Conservation (phyloP, 2,329 filamentous ascomycete species). For the Arthrobotrys entomopaga region DNA sequence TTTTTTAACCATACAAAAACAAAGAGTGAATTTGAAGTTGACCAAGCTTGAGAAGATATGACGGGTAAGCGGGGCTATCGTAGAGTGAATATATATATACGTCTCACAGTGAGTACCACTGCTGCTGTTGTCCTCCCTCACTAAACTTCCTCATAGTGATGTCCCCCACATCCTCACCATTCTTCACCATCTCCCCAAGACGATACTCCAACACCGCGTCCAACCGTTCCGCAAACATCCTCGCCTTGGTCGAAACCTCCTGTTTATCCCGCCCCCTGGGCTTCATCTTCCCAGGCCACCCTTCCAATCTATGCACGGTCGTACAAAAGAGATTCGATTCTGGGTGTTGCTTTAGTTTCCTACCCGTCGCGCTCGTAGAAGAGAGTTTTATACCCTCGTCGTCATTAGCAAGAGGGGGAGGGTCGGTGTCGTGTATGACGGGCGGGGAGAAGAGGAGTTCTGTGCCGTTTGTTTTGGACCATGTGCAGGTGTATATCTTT, state of each 20-base stretch:
- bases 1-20: no score
- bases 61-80: no score
- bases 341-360: conserved; percentile 17
- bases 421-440: neutral
- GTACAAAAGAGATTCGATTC: conserved; percentile 31
- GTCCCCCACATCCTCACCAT: conserved; percentile 23
- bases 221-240: conserved; percentile 48
- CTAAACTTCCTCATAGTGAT: conserved; percentile 53
- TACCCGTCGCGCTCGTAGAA: neutral
- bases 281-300: conserved; percentile 33
- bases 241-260: conserved; percentile 51
- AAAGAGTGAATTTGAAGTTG: no score
- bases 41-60: no score
- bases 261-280: conserved; percentile 40
- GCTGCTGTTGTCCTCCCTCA: conserved; percentile 33
- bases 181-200: conserved; percentile 37
- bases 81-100: no score
- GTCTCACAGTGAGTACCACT: neutral
- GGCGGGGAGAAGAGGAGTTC: conserved; percentile 40
- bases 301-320: conserved; percentile 37
- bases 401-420: neutral
- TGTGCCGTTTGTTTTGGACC: conserved; percentile 29
- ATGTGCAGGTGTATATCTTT: conserved; percentile 39
- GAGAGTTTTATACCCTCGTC: neutral
- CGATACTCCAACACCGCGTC: conserved; percentile 49